Base-by-base conservation (phyloP, 1,139 yeast genomes). In the Sugiyamaella xylanicola region DNA sequence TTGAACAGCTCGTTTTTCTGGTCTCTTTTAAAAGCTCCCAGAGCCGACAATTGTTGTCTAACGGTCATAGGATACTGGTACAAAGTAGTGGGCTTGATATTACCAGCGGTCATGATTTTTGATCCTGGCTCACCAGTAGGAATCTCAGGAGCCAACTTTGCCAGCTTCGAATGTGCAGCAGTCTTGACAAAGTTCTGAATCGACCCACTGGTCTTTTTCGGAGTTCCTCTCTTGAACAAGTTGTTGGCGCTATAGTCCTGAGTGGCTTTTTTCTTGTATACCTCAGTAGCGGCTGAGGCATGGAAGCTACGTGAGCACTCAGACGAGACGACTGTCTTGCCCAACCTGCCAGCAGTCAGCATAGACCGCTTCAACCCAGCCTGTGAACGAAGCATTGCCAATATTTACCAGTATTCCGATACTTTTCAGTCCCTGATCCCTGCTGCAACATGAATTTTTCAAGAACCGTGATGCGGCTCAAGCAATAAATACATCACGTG, bases 1-100 rank as follows among this genome's bases (percentile, higher is more conserved):
- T 67, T 65, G 67, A 81, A 82, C 48, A 81, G 69, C 66, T 83
- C 86, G 61, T 78, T 77, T 61, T 76, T 75, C 68, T 83, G 86
- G 59, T 70, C 74, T 53, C 77, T 76, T 60, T 76, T 77, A 67
- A 78, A 81, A 2, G 79, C 72, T 3, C 80, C 80, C 54, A 80
- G 66, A 11, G 63, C 63, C 4, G 66, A 64, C 59, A 83, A 73
- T 17, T 65, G 29, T 35, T 56, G 53, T 36, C 64, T 57, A 4
- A 62, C 61, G 15, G 41, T 50, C 5, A 55, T 54, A 2, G 70
- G 63, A 57, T 68, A 69, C 52, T 54, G 59, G 50, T 56, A 52
- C 61, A 61, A 52, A 62, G 60, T 45, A 8, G 46, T 32, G 4
- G 45, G 49, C 9, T 40, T 11, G 4, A 61, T 59, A 59, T 56